These are phyloP conservation scores for Floccularia luteovirens DNA, from an alignment of 768 basidiomycete species.

Conservation along the genomic window DNA sequence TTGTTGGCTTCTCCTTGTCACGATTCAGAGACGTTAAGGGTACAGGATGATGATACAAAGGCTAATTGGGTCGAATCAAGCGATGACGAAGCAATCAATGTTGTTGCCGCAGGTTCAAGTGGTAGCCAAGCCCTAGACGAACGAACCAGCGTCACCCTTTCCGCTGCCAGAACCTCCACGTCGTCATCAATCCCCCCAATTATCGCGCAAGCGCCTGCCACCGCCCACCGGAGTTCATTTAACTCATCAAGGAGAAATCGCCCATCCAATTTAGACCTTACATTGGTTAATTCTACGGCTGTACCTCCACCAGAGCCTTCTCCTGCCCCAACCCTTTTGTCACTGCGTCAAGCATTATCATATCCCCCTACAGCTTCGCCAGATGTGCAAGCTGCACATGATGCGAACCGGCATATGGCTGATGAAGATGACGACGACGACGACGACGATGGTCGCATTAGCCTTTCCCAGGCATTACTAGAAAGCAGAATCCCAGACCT, in stretches of 20 bases:
- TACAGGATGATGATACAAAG: conserved; percentile 38
- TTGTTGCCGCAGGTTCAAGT: conserved; percentile 74
- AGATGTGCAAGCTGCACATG: conserved; percentile 13
- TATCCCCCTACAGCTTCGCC: conserved; percentile 29
- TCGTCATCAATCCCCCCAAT: conserved; percentile 16
- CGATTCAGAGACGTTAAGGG: conserved; percentile 20
- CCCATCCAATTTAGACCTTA: conserved; percentile 64
- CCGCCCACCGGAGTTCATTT: conserved; percentile 20
- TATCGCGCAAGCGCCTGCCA: conserved; percentile 18
- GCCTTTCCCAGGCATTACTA: conserved; percentile 63
- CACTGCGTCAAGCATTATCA: conserved; percentile 56
- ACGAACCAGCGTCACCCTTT: conserved; percentile 58
- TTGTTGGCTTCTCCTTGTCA: conserved; percentile 46
- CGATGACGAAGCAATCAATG: conserved; percentile 82
- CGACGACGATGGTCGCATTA: conserved; percentile 56
- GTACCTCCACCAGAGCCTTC: conserved; percentile 40
- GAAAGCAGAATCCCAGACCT: conserved; percentile 75
- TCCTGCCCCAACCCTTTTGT: conserved; percentile 55
- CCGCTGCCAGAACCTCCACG: conserved; percentile 20
- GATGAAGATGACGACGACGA: conserved; percentile 56
- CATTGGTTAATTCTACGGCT: conserved; percentile 24
- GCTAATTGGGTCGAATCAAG: conserved; percentile 68
- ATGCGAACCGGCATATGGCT: conserved; percentile 30
- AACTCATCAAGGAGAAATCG: conserved; percentile 38
- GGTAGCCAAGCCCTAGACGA: conserved; percentile 81